Evolutionary conservation across 1,139 yeast species (phyloP).

Genomic region (Fermentozyma sake): DNA sequence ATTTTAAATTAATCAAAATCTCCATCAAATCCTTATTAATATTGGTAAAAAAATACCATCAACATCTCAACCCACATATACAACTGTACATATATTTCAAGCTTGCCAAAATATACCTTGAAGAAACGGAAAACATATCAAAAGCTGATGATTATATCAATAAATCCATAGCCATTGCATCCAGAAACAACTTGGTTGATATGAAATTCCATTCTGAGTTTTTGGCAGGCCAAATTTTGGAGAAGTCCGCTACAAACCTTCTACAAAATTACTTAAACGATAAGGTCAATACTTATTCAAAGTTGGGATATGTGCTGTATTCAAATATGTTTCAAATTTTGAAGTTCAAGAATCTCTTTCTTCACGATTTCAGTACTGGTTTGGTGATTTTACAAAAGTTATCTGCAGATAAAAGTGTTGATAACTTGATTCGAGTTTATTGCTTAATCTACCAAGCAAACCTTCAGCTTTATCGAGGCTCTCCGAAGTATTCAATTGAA

Average conservation of each 20-base stretch:
- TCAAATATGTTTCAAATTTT: constrained; percentile 23
- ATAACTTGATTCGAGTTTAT: constrained; percentile 15
- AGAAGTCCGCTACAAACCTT: constrained; percentile 18
- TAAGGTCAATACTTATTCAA: constrained; percentile 16
- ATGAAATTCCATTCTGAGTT: constrained; percentile 27
- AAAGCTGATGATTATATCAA: constrained; percentile 38
- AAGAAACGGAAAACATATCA: constrained; percentile 37
- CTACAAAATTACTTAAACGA: constrained; percentile 25
- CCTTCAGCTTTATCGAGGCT: constrained; percentile 26
- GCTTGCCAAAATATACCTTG: constrained; percentile 31
- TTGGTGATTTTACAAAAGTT: constrained; percentile 21
- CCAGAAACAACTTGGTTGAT: constrained; percentile 19
- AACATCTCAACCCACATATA: constrained; percentile 22
- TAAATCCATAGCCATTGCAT: constrained; percentile 33
- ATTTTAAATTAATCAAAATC: constrained; percentile 33
- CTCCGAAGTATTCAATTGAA: constrained; percentile 15
- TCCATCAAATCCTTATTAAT: constrained; percentile 36
- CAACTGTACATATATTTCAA: constrained; percentile 30
- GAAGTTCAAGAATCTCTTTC: constrained; percentile 25
- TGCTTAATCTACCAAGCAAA: constrained; percentile 18
- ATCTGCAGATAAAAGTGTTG: constrained; percentile 9
- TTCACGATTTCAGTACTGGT: constrained; percentile 20
- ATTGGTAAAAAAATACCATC: constrained; percentile 22
- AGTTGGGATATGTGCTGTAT: constrained; percentile 10
- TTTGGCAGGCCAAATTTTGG: constrained; percentile 30